Conservation (phyloP, 225 moss, liverwort and hornwort genomes). For the Pseudisothecium myosuroides region DNA sequence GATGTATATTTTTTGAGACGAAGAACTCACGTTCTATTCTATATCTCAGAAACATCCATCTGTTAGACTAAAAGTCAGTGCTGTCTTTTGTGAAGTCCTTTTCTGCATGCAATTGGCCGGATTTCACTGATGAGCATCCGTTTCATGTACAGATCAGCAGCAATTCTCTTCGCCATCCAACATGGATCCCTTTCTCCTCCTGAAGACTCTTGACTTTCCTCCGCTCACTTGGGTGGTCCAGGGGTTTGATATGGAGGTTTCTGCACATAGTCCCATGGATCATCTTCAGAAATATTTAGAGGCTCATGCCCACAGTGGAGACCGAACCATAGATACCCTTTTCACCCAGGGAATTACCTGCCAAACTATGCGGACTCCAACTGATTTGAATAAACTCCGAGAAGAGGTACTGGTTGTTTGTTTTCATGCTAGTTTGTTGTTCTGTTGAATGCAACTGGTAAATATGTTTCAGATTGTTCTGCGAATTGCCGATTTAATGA, state of each 20-base stretch:
- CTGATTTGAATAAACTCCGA: constrained; percentile 79
- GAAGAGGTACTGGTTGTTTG: constrained; percentile 35
- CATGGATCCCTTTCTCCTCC: constrained; percentile 62
- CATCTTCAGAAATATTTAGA: constrained; percentile 83
- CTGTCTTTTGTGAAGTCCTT: background rate
- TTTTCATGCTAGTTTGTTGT: background rate
- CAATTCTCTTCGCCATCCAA: constrained; percentile 54
- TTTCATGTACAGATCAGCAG: constrained; percentile 45
- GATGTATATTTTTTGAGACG: background rate
- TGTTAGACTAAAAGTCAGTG: background rate
- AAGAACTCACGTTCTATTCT: background rate
- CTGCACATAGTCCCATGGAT: constrained; percentile 66
- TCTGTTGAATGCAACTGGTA: background rate
- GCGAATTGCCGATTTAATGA: background rate
- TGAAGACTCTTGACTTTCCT: constrained; percentile 84
- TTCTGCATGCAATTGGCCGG: background rate
- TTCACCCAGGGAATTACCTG: constrained; percentile 87
- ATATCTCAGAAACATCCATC: background rate
- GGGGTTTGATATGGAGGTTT: constrained; percentile 89
- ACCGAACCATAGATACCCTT: constrained; percentile 84
- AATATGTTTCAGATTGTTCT: background rate
- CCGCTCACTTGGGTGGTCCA: constrained; percentile 97
- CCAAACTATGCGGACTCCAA: constrained; percentile 80
- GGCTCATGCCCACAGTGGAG: constrained; percentile 89
- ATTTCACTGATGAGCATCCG: background rate